These are phyloP conservation scores for Typha latifolia DNA, from an alignment of 176 grass and related monocot species.

Conservation along the genomic window DNA sequence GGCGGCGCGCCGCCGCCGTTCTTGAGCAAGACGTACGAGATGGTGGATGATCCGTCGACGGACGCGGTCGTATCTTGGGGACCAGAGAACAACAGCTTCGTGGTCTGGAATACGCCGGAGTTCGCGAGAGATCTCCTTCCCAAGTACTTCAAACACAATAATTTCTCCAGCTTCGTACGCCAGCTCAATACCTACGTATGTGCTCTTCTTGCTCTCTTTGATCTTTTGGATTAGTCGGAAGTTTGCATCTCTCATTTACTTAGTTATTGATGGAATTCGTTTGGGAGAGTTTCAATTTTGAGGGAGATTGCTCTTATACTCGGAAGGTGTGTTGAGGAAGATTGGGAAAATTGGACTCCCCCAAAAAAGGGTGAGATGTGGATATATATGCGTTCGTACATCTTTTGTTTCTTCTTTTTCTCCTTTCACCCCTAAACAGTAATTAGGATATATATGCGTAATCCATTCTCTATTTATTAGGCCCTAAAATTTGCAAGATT, in stretches of 20 bases:
- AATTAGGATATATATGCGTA: too few species aligned
- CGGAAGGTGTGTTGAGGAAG: too few species aligned
- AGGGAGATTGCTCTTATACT: too few species aligned
- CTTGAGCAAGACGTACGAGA: slow-evolving; percentile 85
- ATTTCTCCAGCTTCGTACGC: slow-evolving; percentile 86
- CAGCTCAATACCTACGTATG: slow-evolving; percentile 89
- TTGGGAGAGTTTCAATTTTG: background rate
- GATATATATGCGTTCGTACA: too few species aligned
- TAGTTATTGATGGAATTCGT: background rate
- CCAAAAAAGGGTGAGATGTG: too few species aligned
- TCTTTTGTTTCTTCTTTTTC: too few species aligned
- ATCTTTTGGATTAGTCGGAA: background rate
- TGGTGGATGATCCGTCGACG: slow-evolving; percentile 79
- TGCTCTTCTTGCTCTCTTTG: background rate
- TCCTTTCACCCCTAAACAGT: too few species aligned
- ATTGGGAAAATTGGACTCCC: too few species aligned
- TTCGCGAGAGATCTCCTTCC: slow-evolving; percentile 86
- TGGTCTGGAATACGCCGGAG: slow-evolving; percentile 87
- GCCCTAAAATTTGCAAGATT: too few species aligned
- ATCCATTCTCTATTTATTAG: too few species aligned
- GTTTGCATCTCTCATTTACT: background rate
- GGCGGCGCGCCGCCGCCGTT: slow-evolving; percentile 52
- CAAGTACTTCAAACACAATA: slow-evolving; percentile 94
- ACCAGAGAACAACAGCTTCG: slow-evolving; percentile 66
- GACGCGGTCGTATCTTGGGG: slow-evolving; percentile 73